Base-by-base conservation (phyloP, 1,284 basidiomycete species). In the Schizophyllum commune region DNA sequence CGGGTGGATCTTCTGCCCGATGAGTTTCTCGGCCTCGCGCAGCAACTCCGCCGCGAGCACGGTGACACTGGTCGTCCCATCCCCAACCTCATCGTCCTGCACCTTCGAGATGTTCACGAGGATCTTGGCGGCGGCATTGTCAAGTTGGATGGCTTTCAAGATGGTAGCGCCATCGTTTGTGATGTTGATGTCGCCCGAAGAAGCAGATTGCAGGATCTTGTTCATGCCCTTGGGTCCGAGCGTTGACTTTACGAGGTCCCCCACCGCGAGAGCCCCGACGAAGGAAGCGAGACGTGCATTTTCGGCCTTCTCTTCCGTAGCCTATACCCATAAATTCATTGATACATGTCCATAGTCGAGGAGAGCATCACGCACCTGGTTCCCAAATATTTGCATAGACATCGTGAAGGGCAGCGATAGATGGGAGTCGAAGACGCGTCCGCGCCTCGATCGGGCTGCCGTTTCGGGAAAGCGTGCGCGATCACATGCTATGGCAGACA, bases 101-200 rank as follows among this genome's bases (percentile, higher is more conserved):
- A 98, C 96, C 74, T 99, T 99, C n/a, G 94, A 96, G 73, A 99
- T 99, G 77, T 99, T 98, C 71, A 99, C 97, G 59, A 99, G 84
- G 72, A 99, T 98, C 81, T 99, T 99, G 59, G 97, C 97, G 0
- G 97, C 96, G 2, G 97, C 92, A 72, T 99, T 99, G 78, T 99
- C 97, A 66, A 99, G 87, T 68, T 95, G 91, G 69, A 99, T 98
- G 60, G 93, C 89, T 74, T 97, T 98, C 66, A 99, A 84, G 70
- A 99, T 99, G 55, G 97, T 99, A 2, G 97, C 97, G 17, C 97
- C 97, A 74, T 99, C 97, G 75, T 99, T 99, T 17, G 97, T 99
- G 61, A 99, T 96, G 63, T 89, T 96, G 68, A 99, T 93, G 53
- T 96, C 92, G 34, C 94, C 95, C 0, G 91, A 88, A 2, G 95